Base-by-base conservation (phyloP, 768 basidiomycete genomes). In the Pisolithus albus region DNA sequence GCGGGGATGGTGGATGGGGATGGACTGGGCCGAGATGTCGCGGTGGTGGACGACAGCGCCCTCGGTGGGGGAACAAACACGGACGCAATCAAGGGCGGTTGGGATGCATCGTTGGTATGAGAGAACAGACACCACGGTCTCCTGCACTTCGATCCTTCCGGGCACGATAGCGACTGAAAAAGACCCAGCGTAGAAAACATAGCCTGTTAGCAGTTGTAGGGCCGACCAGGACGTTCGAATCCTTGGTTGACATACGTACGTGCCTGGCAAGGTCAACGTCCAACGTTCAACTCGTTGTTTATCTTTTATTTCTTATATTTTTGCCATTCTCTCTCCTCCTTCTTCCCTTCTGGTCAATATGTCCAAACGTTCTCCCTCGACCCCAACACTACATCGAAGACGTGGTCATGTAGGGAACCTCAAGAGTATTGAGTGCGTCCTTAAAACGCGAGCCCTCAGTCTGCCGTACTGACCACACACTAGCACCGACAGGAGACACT, bases 181-280 rank as follows among this genome's bases (percentile, higher is more conserved):
- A 83, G 74, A 7, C 75, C 73, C 5, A 77, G 63, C 3, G 76
- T 69, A 26, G 83, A 75, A 63, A 91, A 88, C 88, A 90, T 87
- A 51, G 43, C 26, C 26, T 19, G 47, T 28, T n/a, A 19, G 40
- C 7, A 2, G 16, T 11, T 26, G 26, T 11, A 16, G 23, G 19
- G 15, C 5, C 23, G 43, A 23, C 26, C 16, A 44, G 9, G 7
- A 15, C 21, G 13, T 44, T 19, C 23, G 7, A 21, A 1, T n/a
- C 46, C 21, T 36, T 28, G 2, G 3, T 47, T 13, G 26, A 26
- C 26, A 26, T 26, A 7, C 26, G 26, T 18, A 30, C 30, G 36
- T 24, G 16, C 18, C 24, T 18, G 23, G 16, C 23, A n/a, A n/a
- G n/a, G n/a, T n/a, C n/a, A n/a, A n/a, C n/a, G n/a, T n/a, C n/a